Conservation (phyloP, 163 green algal species). For the Scenedesmus sp. region DNA sequence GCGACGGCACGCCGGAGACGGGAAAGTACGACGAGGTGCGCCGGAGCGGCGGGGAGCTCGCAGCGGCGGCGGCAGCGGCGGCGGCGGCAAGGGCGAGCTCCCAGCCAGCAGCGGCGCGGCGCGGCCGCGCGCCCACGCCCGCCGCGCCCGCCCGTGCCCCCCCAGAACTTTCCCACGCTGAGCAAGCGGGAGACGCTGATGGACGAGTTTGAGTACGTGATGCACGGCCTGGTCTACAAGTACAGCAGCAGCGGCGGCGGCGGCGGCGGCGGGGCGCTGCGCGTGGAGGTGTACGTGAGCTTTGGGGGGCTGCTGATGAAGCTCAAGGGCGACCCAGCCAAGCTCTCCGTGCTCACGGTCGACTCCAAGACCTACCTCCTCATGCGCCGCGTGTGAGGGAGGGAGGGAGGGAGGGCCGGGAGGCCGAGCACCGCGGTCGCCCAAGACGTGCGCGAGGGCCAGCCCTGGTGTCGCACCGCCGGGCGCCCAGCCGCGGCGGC, state of each 20-base stretch:
- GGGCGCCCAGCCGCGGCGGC: too few species aligned
- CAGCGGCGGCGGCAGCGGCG: too few species aligned
- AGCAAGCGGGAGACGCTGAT: slow-evolving; percentile 74
- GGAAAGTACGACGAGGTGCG: slow-evolving; percentile 67
- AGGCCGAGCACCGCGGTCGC: too few species aligned
- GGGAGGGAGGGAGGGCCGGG: too few species aligned
- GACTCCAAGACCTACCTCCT: slow-evolving; percentile 93
- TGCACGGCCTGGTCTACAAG: slow-evolving; percentile 97
- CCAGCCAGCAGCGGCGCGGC: not conserved
- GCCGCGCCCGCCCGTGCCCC: not conserved
- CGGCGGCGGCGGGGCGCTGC: slow-evolving; percentile 16
- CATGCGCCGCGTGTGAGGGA: slow-evolving; percentile 81
- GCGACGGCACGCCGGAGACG: slow-evolving; percentile 64
- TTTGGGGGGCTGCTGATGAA: slow-evolving; percentile 95
- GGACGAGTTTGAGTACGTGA: slow-evolving; percentile 98
- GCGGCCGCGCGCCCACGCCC: not conserved
- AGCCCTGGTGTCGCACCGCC: too few species aligned
- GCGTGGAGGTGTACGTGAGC: slow-evolving; percentile 74
- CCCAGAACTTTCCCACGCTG: slow-evolving; percentile 60
- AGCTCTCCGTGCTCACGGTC: slow-evolving; percentile 88
- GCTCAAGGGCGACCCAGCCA: slow-evolving; percentile 84
- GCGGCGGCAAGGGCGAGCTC: not conserved
- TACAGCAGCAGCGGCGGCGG: slow-evolving; percentile 56
- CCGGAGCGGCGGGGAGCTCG: not conserved
- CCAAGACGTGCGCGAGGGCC: too few species aligned